Conservation (phyloP, 2,329 filamentous ascomycete genomes). For the Colletotrichum incanum region DNA sequence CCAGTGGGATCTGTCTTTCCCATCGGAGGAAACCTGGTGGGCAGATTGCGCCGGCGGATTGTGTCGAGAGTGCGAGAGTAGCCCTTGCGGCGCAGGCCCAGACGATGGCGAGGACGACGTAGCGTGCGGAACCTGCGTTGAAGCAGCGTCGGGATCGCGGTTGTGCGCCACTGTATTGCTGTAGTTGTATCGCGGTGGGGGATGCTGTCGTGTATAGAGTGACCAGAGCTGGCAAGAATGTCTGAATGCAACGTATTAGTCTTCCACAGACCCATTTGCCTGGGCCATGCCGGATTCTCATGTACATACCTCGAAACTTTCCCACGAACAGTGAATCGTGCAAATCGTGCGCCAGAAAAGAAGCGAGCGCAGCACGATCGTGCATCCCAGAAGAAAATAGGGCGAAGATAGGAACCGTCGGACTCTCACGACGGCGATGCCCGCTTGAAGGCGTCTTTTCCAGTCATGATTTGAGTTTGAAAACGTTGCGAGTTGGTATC, state of each 20-base stretch:
- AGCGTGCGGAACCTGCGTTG: constrained; percentile 40
- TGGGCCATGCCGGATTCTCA: not conserved
- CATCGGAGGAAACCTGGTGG: constrained; percentile 45
- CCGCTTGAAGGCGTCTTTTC: constrained; percentile 26
- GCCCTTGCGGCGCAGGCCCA: constrained; percentile 53
- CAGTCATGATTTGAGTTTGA: constrained; percentile 6
- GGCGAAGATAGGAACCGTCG: constrained; percentile 40
- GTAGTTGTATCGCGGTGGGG: constrained; percentile 45
- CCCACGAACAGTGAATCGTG: constrained; percentile 53
- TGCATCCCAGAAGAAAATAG: constrained; percentile 45
- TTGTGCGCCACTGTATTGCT: constrained; percentile 43
- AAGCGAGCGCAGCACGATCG: constrained; percentile 48
- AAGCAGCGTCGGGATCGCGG: constrained; percentile 23
- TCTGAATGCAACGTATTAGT: constrained; percentile 42
- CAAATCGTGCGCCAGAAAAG: constrained; percentile 52
- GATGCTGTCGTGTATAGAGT: constrained; percentile 46
- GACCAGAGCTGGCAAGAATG: constrained; percentile 52
- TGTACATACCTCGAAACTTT: constrained; percentile 52
- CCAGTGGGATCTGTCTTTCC: constrained; percentile 51
- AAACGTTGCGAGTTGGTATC: constrained; percentile 17
- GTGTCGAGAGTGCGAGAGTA: constrained; percentile 48
- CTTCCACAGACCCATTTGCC: too few relatives aligned
- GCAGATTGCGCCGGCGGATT: constrained; percentile 50
- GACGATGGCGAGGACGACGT: constrained; percentile 47
- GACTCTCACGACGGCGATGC: constrained; percentile 17